A percentile compares a stretch with the other conserved stretches of the same genome.
These are phyloP conservation scores for Kappamyces sp. DNA, from an alignment of 192 early-diverging fungal genomes.

Conservation along the genomic window DNA sequence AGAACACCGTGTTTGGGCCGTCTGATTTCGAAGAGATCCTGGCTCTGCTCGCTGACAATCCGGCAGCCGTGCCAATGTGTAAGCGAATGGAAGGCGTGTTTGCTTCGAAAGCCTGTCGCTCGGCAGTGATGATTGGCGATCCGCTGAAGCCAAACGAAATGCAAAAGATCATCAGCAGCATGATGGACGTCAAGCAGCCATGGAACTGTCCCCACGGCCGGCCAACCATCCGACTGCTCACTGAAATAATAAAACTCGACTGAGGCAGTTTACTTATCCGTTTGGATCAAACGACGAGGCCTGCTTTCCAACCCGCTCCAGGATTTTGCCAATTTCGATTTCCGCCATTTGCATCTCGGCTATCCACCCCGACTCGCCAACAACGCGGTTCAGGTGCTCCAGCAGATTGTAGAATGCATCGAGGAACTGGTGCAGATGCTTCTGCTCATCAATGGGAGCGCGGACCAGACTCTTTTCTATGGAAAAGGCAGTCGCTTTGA, in stretches of 20 bases:
- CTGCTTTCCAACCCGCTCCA: no score
- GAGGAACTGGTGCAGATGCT: constrained; percentile 5
- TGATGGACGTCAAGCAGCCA: constrained; percentile 85
- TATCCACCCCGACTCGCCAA: background rate
- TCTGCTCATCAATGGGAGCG: constrained; percentile 6
- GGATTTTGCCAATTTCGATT: no score
- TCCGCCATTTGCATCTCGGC: no score
- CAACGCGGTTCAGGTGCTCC: background rate
- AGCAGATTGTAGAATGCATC: background rate
- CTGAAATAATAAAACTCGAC: constrained; percentile 18
- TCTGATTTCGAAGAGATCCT: constrained; percentile 73
- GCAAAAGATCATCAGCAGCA: constrained; percentile 68
- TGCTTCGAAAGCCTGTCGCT: constrained; percentile 88
- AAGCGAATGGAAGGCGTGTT: constrained; percentile 55
- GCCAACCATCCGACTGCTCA: constrained; percentile 87
- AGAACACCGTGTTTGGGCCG: constrained; percentile 64
- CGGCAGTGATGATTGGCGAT: constrained; percentile 89
- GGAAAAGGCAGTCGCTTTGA: background rate
- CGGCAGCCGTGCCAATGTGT: constrained; percentile 25
- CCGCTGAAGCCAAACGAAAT: constrained; percentile 65
- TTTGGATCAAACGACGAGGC: no score
- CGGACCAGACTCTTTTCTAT: background rate
- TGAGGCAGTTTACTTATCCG: no score
- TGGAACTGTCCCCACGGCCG: constrained; percentile 98
- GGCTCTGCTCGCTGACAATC: background rate